A percentile compares a stretch with the other conserved stretches of the same genome.
Evolutionary conservation across 257 asterid species (phyloP).

Genomic region (Solanum ossicruentum): DNA sequence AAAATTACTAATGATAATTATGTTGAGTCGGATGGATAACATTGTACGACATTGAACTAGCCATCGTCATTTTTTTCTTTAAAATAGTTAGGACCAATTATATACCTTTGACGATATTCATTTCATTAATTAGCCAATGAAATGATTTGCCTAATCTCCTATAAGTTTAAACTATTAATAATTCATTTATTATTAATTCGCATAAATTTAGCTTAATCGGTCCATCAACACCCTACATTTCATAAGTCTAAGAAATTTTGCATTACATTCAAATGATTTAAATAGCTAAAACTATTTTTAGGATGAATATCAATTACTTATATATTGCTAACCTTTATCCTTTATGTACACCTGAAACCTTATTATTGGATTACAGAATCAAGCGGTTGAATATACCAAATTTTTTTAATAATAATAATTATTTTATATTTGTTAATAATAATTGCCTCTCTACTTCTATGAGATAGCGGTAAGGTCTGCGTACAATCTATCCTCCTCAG

Average conservation of each 20-base stretch:
- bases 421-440: too few species aligned
- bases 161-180: too few species aligned
- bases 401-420: too few species aligned
- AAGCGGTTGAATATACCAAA: background rate
- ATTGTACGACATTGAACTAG: background rate
- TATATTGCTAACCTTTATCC: background rate
- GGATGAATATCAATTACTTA: background rate
- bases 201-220: too few species aligned
- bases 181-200: too few species aligned
- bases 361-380: background rate
- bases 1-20: background rate
- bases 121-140: too few species aligned
- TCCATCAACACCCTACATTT: background rate
- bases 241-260: background rate
- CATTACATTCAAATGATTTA: background rate
- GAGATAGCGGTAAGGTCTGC: too few species aligned
- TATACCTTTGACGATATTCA: background rate
- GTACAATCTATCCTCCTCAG: too few species aligned
- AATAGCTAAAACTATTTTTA: background rate
- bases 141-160: too few species aligned
- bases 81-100: background rate
- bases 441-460: too few species aligned
- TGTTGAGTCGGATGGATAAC: background rate
- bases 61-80: background rate
- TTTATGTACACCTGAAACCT: background rate